These are phyloP conservation scores for Zygosaccharomyces sapae DNA, from an alignment of 1,139 yeast species.

Conservation along the genomic window DNA sequence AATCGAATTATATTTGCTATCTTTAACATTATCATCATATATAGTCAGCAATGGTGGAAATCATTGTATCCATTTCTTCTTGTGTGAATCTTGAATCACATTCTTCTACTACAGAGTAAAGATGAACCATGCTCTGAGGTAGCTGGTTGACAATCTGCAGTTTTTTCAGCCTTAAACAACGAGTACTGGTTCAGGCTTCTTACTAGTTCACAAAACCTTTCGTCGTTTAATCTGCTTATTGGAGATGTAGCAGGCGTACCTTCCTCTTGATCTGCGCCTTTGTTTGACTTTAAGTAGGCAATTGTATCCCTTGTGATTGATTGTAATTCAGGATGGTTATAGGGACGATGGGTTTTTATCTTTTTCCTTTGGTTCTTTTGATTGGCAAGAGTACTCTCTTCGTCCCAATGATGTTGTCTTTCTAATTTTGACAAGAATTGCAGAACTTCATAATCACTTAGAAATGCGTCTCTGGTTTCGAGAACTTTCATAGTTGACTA, in stretches of 20 bases:
- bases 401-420: slow-evolving; percentile 41
- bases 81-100: slow-evolving; percentile 78
- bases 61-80: slow-evolving; percentile 53
- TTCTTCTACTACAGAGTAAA: slow-evolving; percentile 81
- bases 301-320: slow-evolving; percentile 60
- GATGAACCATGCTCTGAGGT: slow-evolving; percentile 73
- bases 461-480: slow-evolving; percentile 32
- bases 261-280: slow-evolving; percentile 24
- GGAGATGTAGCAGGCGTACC: slow-evolving; percentile 18
- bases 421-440: slow-evolving; percentile 33
- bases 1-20: too few relatives aligned
- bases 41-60: slow-evolving; percentile 16
- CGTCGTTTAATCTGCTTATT: slow-evolving; percentile 33
- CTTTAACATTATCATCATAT: not conserved
- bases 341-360: slow-evolving; percentile 30
- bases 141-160: slow-evolving; percentile 76
- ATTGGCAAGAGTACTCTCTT: slow-evolving; percentile 16
- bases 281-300: slow-evolving; percentile 37
- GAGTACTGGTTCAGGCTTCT: slow-evolving; percentile 48
- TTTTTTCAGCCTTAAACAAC: slow-evolving; percentile 75
- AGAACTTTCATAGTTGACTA: slow-evolving; percentile 29
- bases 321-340: slow-evolving; percentile 51
- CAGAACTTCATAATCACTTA: slow-evolving; percentile 38
- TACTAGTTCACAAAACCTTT: slow-evolving; percentile 53
- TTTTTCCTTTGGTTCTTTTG: slow-evolving; percentile 36